Base-by-base conservation (phyloP, 495 filamentous ascomycete genomes). In the Xylaria curta region DNA sequence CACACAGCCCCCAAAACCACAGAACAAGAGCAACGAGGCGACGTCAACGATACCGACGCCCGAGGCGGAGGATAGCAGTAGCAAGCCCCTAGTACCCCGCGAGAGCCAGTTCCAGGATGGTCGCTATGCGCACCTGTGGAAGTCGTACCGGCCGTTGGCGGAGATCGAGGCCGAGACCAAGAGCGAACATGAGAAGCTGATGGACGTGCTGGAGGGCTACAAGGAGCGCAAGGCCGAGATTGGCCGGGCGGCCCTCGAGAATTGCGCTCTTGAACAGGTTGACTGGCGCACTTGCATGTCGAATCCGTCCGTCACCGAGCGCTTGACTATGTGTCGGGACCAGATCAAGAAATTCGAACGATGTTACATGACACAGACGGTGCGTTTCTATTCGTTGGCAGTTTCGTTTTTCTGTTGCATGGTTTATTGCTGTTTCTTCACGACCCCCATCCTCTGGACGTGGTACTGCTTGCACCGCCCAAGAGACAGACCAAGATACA, bases 121-220 rank as follows among this genome's bases (percentile, higher is more conserved):
- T 72, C 92, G 96, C 70, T 98, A 98, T 80, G 94, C 94, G 59
- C 88, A 97, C 83, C 86, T 99, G 40, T 99, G 96, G 96, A 92
- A 91, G 79, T 92, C 88, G 58, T 98, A 99, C 87, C 85, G 87
- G 65, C 88, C 95, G 1, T 88, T 89, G 12, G 73, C 80, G 3
- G 84, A 88, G 31, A 81, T 94, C 61, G 90, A 97, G 70, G 83
- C 84, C 31, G 85, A 87, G 46, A 80, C 78, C 38, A 92, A 91
- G 76, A 89, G 89, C 40, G 89, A 95, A 54, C 87, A 92, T 78
- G 91, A 94, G 76, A 90, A 89, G 76, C 86, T 95, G 51, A 80
- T 82, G 65, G 91, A 93, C 76, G 89, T 98, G 69, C 85, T 97
- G 36, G 92, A 94, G 63, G 89, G 87, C 28, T 94, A 91, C 86